These are phyloP conservation scores for Sclerotinia sclerotiorum DNA, from an alignment of 2,329 filamentous ascomycete species.

Conservation along the genomic window DNA sequence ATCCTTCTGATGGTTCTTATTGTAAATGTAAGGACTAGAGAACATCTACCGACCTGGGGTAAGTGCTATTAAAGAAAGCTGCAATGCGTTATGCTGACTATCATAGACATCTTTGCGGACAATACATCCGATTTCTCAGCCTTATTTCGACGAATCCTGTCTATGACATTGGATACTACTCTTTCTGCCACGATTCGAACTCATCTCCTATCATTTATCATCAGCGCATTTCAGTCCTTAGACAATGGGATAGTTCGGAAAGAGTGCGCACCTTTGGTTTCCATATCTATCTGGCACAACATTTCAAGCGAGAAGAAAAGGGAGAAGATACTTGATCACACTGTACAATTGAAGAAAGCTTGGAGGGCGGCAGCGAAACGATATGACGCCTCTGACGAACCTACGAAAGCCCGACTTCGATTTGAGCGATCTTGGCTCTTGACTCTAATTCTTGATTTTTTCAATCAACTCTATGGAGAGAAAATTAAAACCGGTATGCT, in stretches of 20 bases:
- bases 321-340: conserved; percentile 70
- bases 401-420: conserved; percentile 72
- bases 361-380: conserved; percentile 87
- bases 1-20: conserved; percentile 84
- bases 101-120: conserved; percentile 69
- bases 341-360: conserved; percentile 75
- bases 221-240: conserved; percentile 88
- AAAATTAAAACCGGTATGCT: conserved; percentile 49
- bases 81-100: conserved; percentile 25
- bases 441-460: conserved; percentile 78
- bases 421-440: conserved; percentile 96
- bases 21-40: conserved; percentile 82
- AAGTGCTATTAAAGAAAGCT: conserved; percentile 37
- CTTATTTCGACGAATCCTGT: conserved; percentile 85
- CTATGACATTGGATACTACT: conserved; percentile 75
- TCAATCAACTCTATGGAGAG: conserved; percentile 67
- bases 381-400: conserved; percentile 82
- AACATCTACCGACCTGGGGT: conserved; percentile 87
- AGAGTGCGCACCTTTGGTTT: conserved; percentile 92
- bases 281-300: conserved; percentile 95
- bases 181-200: conserved; percentile 67
- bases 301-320: conserved; percentile 74
- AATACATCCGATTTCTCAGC: conserved; percentile 79
- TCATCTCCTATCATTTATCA: conserved; percentile 85
- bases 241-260: conserved; percentile 88